Conservation (phyloP, 306 rosid genomes). For the Cyclanthera cordifolia region DNA sequence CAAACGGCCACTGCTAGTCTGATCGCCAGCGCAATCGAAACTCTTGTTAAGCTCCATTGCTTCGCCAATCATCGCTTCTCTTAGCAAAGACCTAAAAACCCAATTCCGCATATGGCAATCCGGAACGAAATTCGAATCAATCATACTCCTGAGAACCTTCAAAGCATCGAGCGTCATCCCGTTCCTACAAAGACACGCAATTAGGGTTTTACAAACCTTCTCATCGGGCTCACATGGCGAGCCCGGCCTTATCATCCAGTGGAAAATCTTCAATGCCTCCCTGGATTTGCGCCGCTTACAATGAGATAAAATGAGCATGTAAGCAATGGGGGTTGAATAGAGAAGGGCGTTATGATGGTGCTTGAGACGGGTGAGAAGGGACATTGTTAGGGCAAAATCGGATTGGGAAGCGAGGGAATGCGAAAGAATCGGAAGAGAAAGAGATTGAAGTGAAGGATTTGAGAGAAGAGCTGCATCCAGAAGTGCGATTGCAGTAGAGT, state of each 20-base stretch:
- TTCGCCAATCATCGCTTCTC: slow-evolving; percentile 43
- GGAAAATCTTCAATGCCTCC: slow-evolving; percentile 42
- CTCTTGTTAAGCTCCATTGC: slow-evolving; percentile 34
- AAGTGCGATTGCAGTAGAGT: slow-evolving; percentile 38
- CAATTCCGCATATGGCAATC: slow-evolving; percentile 14
- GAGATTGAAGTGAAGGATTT: slow-evolving; percentile 36
- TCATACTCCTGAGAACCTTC: slow-evolving; percentile 38
- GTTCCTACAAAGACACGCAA: slow-evolving; percentile 31
- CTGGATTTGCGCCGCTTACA: slow-evolving; percentile 17
- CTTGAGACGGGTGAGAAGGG: slow-evolving; percentile 49
- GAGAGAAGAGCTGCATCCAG: slow-evolving; percentile 34
- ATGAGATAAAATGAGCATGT: slow-evolving; percentile 35
- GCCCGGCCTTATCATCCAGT: slow-evolving; percentile 40
- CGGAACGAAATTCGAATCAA: slow-evolving; percentile 12
- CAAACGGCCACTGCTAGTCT: slow-evolving; percentile 6
- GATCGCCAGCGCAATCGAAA: slow-evolving; percentile 15
- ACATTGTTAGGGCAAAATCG: slow-evolving; percentile 37
- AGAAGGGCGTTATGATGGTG: slow-evolving; percentile 27
- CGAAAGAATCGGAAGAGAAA: slow-evolving; percentile 30
- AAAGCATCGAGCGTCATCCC: slow-evolving; percentile 39
- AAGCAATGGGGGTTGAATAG: slow-evolving; percentile 24
- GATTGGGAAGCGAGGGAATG: slow-evolving; percentile 40
- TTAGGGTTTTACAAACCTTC: slow-evolving; percentile 24
- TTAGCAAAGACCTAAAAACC: slow-evolving; percentile 34
- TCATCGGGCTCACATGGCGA: slow-evolving; percentile 33